Evolutionary conservation across 2,329 filamentous ascomycete genomes (phyloP).

Genomic region (Nigrospora oryzae): DNA sequence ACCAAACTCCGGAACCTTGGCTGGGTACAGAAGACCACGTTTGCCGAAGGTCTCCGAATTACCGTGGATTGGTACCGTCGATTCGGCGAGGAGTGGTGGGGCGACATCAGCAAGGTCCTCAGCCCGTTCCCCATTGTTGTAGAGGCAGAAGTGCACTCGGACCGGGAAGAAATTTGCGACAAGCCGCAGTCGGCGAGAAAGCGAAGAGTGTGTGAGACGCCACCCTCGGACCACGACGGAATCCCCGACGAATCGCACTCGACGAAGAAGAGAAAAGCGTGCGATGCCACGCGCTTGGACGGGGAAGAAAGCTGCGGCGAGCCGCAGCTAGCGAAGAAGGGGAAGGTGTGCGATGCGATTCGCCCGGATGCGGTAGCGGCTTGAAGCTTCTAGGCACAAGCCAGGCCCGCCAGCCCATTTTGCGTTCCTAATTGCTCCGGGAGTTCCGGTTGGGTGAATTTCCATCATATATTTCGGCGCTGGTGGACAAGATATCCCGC

Average conservation of each 20-base stretch:
- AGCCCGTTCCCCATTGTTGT: slow-evolving; percentile 58
- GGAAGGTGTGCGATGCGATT: slow-evolving; percentile 7
- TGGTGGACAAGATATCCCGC: no score
- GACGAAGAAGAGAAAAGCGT: slow-evolving; percentile 17
- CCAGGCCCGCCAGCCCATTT: no score
- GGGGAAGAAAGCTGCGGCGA: slow-evolving; percentile 27
- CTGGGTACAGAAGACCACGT: slow-evolving; percentile 59
- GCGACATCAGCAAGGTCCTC: slow-evolving; percentile 60
- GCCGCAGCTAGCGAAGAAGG: slow-evolving; percentile 18
- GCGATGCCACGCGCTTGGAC: slow-evolving; percentile 30
- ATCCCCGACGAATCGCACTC: slow-evolving; percentile 19
- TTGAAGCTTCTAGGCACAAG: no score
- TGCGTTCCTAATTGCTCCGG: no score
- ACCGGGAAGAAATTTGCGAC: slow-evolving; percentile 31
- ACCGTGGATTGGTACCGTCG: slow-evolving; percentile 64
- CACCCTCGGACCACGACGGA: slow-evolving; percentile 38
- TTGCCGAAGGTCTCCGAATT: slow-evolving; percentile 52
- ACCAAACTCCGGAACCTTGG: slow-evolving; percentile 59
- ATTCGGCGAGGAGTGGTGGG: slow-evolving; percentile 65
- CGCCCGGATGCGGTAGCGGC: slow-evolving; percentile 37
- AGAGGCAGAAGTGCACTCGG: slow-evolving; percentile 45
- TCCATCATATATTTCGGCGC: no score
- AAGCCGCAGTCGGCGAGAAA: slow-evolving; percentile 19
- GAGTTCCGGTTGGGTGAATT: no score
- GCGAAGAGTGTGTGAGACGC: slow-evolving; percentile 9